Evolutionary conservation across 2,329 filamentous ascomycete species (phyloP).

Genomic region (Ceratocystis cubensis): DNA sequence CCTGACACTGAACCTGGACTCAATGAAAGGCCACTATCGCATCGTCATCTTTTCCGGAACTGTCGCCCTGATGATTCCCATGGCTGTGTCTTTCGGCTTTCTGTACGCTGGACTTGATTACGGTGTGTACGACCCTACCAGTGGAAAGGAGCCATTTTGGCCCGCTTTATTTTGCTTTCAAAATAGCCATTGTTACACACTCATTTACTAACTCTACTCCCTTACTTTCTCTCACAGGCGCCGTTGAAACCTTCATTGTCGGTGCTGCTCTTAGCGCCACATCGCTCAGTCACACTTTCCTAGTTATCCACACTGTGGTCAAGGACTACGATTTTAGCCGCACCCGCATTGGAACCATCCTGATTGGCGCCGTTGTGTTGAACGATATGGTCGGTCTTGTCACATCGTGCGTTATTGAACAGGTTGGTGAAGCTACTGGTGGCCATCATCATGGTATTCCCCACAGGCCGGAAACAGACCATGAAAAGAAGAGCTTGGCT

Average conservation of each 20-base stretch:
- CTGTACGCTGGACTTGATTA: slow-evolving; percentile 35
- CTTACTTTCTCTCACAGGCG: slow-evolving; percentile 18
- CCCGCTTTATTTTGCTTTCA: neutral
- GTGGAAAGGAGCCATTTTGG: neutral
- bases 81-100: slow-evolving; percentile 34
- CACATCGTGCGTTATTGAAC: slow-evolving; percentile 28
- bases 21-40: slow-evolving; percentile 34
- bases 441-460: slow-evolving; percentile 21
- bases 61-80: slow-evolving; percentile 36
- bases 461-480: slow-evolving; percentile 6
- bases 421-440: slow-evolving; percentile 23
- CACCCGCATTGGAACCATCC: slow-evolving; percentile 33
- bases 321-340: slow-evolving; percentile 31
- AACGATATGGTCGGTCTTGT: slow-evolving; percentile 36
- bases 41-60: slow-evolving; percentile 33
- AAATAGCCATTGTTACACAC: neutral
- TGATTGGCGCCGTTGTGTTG: slow-evolving; percentile 36
- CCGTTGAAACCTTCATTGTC: slow-evolving; percentile 24
- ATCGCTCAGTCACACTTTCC: slow-evolving; percentile 29
- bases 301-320: slow-evolving; percentile 27
- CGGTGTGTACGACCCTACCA: slow-evolving; percentile 18
- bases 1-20: slow-evolving; percentile 34
- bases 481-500: slow-evolving; percentile 24
- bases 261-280: slow-evolving; percentile 28
- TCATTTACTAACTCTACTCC: neutral